phyloP scores from a whole-genome alignment of 768 basidiomycete genomes.

The Tephrocybe sp. region DNA sequence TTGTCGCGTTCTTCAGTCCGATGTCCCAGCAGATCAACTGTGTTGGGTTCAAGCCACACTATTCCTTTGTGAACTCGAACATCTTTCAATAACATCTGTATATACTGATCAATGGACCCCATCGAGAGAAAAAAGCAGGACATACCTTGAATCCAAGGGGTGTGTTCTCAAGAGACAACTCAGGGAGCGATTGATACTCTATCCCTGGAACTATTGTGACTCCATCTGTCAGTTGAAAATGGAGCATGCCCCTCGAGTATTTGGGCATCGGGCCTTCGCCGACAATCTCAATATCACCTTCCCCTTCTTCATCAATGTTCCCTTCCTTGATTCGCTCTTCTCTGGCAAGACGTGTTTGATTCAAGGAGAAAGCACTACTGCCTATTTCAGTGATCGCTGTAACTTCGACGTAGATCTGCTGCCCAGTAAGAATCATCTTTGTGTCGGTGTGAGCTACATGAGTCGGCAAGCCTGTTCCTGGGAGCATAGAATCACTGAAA shows the following conservation, averaged over 20 bases:
- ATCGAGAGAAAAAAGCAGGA: constrained; percentile 5
- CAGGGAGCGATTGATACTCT: constrained; percentile 69
- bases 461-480: constrained; percentile 65
- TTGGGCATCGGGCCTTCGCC: constrained; percentile 78
- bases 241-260: constrained; percentile 81
- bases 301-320: constrained; percentile 41
- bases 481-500: constrained; percentile 69
- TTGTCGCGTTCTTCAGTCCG: constrained; percentile 65
- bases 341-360: constrained; percentile 64
- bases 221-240: constrained; percentile 81
- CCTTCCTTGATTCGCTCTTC: constrained; percentile 65
- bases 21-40: constrained; percentile 60
- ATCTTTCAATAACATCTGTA: constrained; percentile 69
- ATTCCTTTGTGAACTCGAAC: constrained; percentile 69
- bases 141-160: constrained; percentile 81
- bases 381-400: constrained; percentile 81
- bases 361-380: constrained; percentile 76
- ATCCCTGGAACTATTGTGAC: constrained; percentile 64
- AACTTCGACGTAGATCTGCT: constrained; percentile 75
- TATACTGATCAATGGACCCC: neutral
- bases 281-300: constrained; percentile 57
- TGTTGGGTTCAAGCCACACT: constrained; percentile 74
- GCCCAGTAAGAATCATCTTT: constrained; percentile 30
- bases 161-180: constrained; percentile 72
- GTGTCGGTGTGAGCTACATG: constrained; percentile 38